These are phyloP conservation scores for Bruguiera parviflora DNA, from an alignment of 345 rosid genomes.

Conservation along the genomic window DNA sequence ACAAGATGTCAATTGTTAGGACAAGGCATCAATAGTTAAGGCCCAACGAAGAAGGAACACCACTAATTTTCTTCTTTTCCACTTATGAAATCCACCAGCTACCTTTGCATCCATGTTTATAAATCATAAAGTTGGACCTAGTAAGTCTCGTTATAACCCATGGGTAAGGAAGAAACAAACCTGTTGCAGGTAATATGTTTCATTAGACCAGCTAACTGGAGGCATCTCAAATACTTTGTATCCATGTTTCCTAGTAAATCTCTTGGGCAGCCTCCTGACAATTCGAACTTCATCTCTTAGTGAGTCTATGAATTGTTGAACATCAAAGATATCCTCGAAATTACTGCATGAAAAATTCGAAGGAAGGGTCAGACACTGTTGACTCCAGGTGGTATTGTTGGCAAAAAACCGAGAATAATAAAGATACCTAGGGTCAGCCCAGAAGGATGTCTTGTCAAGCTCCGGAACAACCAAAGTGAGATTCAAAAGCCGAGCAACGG, in stretches of 20 bases:
- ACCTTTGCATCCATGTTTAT: too few species aligned
- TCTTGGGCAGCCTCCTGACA: conserved; percentile 77
- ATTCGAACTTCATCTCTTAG: conserved; percentile 91
- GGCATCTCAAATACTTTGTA: conserved; percentile 64
- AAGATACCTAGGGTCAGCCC: conserved; percentile 93
- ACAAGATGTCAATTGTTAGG: too few species aligned
- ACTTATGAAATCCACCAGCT: too few species aligned
- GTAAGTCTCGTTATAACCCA: not conserved
- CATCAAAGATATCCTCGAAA: conserved; percentile 94
- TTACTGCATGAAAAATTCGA: conserved; percentile 51
- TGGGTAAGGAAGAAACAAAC: conserved; percentile 27
- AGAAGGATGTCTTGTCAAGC: conserved; percentile 93
- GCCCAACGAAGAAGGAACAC: too few species aligned
- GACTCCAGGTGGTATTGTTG: not conserved
- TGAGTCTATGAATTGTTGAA: conserved; percentile 81
- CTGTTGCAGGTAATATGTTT: conserved; percentile 83
- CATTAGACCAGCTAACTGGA: conserved; percentile 98
- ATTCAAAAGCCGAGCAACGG: conserved; percentile 80
- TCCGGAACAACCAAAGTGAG: conserved; percentile 94
- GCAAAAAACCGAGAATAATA: conserved; percentile 7
- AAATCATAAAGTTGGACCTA: too few species aligned
- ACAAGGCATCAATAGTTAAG: too few species aligned
- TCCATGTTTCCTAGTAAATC: conserved; percentile 54
- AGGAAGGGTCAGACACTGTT: conserved; percentile 11
- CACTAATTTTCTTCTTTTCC: too few species aligned